A percentile compares a stretch with the other conserved stretches of the same genome.
These are phyloP conservation scores for Aspergillus olivimuriae DNA, from an alignment of 495 filamentous ascomycete genomes.

Conservation along the genomic window DNA sequence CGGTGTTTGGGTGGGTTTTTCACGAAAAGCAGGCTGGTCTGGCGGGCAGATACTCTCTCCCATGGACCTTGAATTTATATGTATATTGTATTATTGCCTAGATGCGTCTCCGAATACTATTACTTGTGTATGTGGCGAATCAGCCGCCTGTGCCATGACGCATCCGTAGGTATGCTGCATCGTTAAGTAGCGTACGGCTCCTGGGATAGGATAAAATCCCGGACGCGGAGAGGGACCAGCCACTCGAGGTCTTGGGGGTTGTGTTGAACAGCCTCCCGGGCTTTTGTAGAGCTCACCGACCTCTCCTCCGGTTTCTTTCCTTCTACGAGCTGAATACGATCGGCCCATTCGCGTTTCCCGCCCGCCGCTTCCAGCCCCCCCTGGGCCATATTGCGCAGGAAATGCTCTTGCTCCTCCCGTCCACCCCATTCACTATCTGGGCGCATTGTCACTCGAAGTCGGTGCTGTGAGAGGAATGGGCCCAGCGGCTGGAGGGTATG, in stretches of 20 bases:
- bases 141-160: too few species aligned
- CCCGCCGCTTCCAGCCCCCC: slow-evolving; percentile 52
- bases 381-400: slow-evolving; percentile 44
- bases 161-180: not conserved
- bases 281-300: slow-evolving; percentile 72
- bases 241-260: slow-evolving; percentile 50
- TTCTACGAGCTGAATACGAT: slow-evolving; percentile 63
- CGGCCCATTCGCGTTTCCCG: slow-evolving; percentile 59
- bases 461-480: slow-evolving; percentile 63
- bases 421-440: slow-evolving; percentile 61
- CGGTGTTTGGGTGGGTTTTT: too few species aligned
- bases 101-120: too few species aligned
- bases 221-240: slow-evolving; percentile 60
- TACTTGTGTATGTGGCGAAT: too few species aligned
- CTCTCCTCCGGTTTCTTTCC: slow-evolving; percentile 47
- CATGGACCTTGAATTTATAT: too few species aligned
- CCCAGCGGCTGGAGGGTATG: slow-evolving; percentile 51
- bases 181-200: slow-evolving; percentile 24
- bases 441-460: slow-evolving; percentile 66
- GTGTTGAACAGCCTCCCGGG: slow-evolving; percentile 54
- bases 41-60: too few species aligned
- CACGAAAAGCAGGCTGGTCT: too few species aligned
- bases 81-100: too few species aligned
- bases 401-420: slow-evolving; percentile 51
- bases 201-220: slow-evolving; percentile 46